Base-by-base conservation (phyloP, 805 yeast species). In the Kluyveromyces aestuarii region DNA sequence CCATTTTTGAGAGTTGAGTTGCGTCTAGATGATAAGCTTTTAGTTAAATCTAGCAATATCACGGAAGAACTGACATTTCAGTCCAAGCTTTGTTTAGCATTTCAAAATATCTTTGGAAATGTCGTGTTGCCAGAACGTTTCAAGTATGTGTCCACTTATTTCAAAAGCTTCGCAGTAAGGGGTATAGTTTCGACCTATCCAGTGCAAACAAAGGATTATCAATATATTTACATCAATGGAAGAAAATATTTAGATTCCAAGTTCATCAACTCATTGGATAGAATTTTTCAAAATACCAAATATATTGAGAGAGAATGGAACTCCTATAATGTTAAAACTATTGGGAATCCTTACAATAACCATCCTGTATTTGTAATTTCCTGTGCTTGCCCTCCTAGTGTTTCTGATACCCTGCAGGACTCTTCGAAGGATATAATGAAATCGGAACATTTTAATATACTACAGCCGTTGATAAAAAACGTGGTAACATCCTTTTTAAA, bases 201-300 rank as follows among this genome's bases (percentile, higher is more conserved):
- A 1, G 51, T 62, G 1, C 67, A 67, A 47, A 57, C 72, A 0
- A 70, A 63, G 40, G 50, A 55, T 1, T 66, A 69, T 48, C 85
- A 80, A 53, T 72, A 68, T 45, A 54, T 79, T 1, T 74, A 68
- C 46, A 53, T 76, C 19, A 78, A 81, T 57, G 69, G 69, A 2
- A 62, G 74, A 21, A 62, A 55, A 10, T 55, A 70, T 16, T 9
- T 39, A 0, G 63, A 67, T 46, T 41, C 47, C 8, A 25, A 39
- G 2, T 44, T 63, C 13, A 41, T 52, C 1, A 57, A 50, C 41
- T 21, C 10, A 44, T 53, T 46, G 35, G 63, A 39, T 58, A 55
- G 8, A 56, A 59, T 61, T 53, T 62, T 47, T 46, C 55, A 54
- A 27, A 19, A 44, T 7, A 49, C 55, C 6, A 48, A 51, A 11